Percentiles rank a stretch among this genome's conserved stretches.
phyloP scores from a whole-genome alignment of 257 asterid genomes.

The Datura wrightii region DNA sequence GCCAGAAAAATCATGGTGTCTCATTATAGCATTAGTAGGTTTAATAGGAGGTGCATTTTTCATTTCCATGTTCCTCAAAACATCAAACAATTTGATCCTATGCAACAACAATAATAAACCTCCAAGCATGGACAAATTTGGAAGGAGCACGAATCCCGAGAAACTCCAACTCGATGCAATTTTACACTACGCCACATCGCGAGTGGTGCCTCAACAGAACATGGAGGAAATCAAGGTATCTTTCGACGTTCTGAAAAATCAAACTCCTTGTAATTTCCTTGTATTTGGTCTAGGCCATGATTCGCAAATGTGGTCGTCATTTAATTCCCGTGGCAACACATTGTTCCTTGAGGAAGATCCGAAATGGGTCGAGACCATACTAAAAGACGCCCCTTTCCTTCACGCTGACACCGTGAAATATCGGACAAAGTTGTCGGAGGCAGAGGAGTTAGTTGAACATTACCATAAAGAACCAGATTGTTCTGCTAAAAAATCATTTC shows the following conservation, averaged over 20 bases:
- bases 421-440: constrained; percentile 66
- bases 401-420: constrained; percentile 63
- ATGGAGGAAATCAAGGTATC: constrained; percentile 38
- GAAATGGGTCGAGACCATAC: constrained; percentile 67
- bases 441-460: constrained; percentile 54
- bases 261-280: constrained; percentile 63
- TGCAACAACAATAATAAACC: constrained; percentile 30
- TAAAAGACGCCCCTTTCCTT: constrained; percentile 68
- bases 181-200: constrained; percentile 47
- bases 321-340: constrained; percentile 74
- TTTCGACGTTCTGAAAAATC: constrained; percentile 49
- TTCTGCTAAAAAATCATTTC: constrained; percentile 49
- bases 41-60: constrained; percentile 52
- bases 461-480: constrained; percentile 57
- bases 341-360: constrained; percentile 85
- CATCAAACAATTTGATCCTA: constrained; percentile 29
- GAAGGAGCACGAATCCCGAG: neutral
- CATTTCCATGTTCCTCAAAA: constrained; percentile 27
- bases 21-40: constrained; percentile 46
- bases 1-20: constrained; percentile 48
- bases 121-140: neutral
- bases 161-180: constrained; percentile 41
- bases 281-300: constrained; percentile 92
- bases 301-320: constrained; percentile 88
- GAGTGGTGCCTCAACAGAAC: constrained; percentile 43